Conservation (phyloP, 2,329 filamentous ascomycete genomes). For the Leptographium lundbergii region DNA sequence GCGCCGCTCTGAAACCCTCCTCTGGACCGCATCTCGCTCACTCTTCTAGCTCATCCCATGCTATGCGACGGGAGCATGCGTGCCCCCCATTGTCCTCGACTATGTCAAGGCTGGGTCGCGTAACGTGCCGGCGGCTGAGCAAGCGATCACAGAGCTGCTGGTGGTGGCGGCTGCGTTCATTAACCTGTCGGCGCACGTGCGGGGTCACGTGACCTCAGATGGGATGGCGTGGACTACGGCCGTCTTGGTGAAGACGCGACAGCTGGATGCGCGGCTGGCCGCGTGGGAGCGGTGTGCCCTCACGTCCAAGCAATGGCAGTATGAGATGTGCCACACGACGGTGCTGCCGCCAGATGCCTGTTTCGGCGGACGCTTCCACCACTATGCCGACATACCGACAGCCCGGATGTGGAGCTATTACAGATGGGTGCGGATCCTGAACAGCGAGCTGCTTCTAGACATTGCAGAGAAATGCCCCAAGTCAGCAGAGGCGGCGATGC, state of each 20-base stretch:
- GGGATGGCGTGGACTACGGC: slow-evolving; percentile 20
- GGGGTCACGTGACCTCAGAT: slow-evolving; percentile 24
- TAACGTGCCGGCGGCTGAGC: slow-evolving; percentile 22
- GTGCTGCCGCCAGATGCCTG: slow-evolving; percentile 26
- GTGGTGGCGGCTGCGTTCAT: slow-evolving; percentile 27
- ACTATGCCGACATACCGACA: slow-evolving; percentile 40
- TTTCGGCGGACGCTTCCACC: slow-evolving; percentile 40
- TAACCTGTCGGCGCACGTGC: slow-evolving; percentile 23
- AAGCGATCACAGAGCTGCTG: slow-evolving; percentile 26
- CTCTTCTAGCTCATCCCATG: slow-evolving; percentile 28
- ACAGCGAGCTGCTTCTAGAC: slow-evolving; percentile 35
- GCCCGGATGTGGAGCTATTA: slow-evolving; percentile 47
- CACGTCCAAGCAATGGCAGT: slow-evolving; percentile 22
- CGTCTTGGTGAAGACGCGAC: slow-evolving; percentile 25
- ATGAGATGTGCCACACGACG: slow-evolving; percentile 18
- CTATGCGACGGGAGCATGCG: slow-evolving; percentile 23
- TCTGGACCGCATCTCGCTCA: not conserved
- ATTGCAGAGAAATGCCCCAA: slow-evolving; percentile 24
- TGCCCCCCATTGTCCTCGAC: slow-evolving; percentile 30
- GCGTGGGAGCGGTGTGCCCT: slow-evolving; percentile 24
- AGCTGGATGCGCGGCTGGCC: slow-evolving; percentile 26
- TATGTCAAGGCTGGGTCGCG: slow-evolving; percentile 25
- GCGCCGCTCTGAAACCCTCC: slow-evolving; percentile 2
- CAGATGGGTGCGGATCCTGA: slow-evolving; percentile 43
- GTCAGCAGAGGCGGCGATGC: not conserved